Base-by-base conservation (phyloP, 257 asterid genomes). In the Galeopsis tetrahit region DNA sequence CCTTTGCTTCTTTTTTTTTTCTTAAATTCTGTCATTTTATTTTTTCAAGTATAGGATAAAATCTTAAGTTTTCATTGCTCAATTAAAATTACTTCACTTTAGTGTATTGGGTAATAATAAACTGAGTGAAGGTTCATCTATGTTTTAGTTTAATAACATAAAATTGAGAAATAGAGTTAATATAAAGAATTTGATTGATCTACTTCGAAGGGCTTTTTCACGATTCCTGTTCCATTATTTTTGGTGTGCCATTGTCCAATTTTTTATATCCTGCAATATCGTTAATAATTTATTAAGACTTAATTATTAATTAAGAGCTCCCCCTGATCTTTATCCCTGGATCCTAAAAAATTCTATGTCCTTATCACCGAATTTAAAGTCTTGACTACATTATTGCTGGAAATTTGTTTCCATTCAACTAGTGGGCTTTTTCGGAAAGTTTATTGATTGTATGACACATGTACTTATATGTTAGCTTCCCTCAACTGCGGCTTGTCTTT, bases 351-450 rank as follows among this genome's bases (percentile, higher is more conserved):
- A 38, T 49, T 42, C 28, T 57, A 72, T 58, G 69, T 14, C 60
- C 56, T 66, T 49, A 58, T 57, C 38, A 63, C 79, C 53, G 32
- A 68, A 75, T 68, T 57, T 66, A 75, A 48, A 65, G 66, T 21
- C 68, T 68, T 66, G 33, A 46, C 75, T 63, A 63, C 59, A 11
- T 35, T 68, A 46, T 65, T 72, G 83, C 81, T 81, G 71, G 69
- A 72, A 56, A 59, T 40, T 73, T 75, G 68, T 57, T 78, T 71
- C 55, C 48, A 63, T 78, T 67, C 68, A 38, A 68, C 74, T 61
- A 81, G 48, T 46, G 17, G 35, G 44, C 38, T 71, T 55, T 40
- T 36, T 48, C 28, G 32, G 59, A 64, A 33, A 35, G 48, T 44
- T 57, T 60, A n/a, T 36, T 63, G 15, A 46, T 56, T 52, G 28